Percentiles rank a stretch among this genome's conserved stretches.
Evolutionary conservation across 371 early-diverging fungal genomes (phyloP).

Genomic region (Mucor indicus): DNA sequence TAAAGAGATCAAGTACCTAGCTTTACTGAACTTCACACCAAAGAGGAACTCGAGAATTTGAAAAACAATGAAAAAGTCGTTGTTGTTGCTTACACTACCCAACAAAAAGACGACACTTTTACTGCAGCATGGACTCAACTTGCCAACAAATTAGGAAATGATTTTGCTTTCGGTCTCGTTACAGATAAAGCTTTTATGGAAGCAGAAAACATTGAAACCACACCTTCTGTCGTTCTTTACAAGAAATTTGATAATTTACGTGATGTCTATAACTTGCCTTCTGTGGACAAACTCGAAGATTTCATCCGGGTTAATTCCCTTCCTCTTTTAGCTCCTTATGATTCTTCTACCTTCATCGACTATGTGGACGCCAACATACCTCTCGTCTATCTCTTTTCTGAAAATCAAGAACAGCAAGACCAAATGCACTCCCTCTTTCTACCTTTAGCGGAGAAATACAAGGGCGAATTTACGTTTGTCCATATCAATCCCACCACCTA

Average conservation of each 20-base stretch:
- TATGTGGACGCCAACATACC: slow-evolving; percentile 81
- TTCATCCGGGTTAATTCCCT: slow-evolving; percentile 65
- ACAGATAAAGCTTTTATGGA: slow-evolving; percentile 34
- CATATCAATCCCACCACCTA: slow-evolving; percentile 79
- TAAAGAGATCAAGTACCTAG: slow-evolving; percentile 68
- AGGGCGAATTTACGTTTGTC: slow-evolving; percentile 74
- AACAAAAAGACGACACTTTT: slow-evolving; percentile 50
- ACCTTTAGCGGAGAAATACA: slow-evolving; percentile 67
- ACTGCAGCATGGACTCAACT: too few relatives aligned
- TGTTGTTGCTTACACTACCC: slow-evolving; percentile 72
- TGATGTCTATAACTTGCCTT: slow-evolving; percentile 67
- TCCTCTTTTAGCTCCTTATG: slow-evolving; percentile 80
- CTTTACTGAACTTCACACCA: slow-evolving; percentile 33
- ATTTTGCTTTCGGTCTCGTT: slow-evolving; percentile 73
- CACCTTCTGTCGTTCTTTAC: slow-evolving; percentile 57
- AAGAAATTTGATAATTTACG: slow-evolving; percentile 45
- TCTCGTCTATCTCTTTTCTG: slow-evolving; percentile 79
- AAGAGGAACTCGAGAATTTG: slow-evolving; percentile 56
- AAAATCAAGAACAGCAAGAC: slow-evolving; percentile 52
- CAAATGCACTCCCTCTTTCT: slow-evolving; percentile 46
- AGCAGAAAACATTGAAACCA: slow-evolving; percentile 40
- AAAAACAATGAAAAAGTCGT: slow-evolving; percentile 76
- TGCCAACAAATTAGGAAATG: slow-evolving; percentile 74
- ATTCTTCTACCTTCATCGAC: slow-evolving; percentile 69
- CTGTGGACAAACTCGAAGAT: slow-evolving; percentile 29